Evolutionary conservation across 768 basidiomycete genomes (phyloP), one percentile per base, ranked within the genome.

Genomic region (Pleurotus platypus): DNA sequence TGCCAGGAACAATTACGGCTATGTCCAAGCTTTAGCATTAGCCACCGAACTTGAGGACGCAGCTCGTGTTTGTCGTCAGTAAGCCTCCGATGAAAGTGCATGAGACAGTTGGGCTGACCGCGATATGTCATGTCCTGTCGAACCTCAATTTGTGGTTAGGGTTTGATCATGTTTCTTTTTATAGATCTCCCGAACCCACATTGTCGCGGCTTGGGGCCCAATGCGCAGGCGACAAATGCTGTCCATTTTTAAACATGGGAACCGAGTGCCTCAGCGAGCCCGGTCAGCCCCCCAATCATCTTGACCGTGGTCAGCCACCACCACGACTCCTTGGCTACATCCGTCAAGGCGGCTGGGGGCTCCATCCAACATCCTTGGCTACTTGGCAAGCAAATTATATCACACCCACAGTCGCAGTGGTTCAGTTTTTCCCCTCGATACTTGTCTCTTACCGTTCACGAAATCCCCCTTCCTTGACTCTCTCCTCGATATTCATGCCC

Each of bases 241-340:
- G 42, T 22, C 24, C 24, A 48, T 48, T 48, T 48, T 26, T 48
- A 48, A 48, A 48, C 46, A 48, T 48, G 46, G 46, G 46, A 48
- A 24, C 16, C 46, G 24, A 24, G 24, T 26, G 22, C 18, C 46
- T 48, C 46, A 6, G 46, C 30, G 24, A 24, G 18, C 46, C 24
- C 15, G 11, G 18, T 26, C 24, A 26, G 24, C 46, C 24, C 6
- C 6, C 49, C 27, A 50, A 30, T 30, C 49, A 9, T 6, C 43
- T 22, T n/a, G 13, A 9, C 43, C 5, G 43, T n/a, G 20, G 47
- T 49, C 47, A 49, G 47, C 47, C 47, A 49, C 9, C 8, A 35
- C 30, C 30, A 11, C 30, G 30, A 35, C 30, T 35, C 2, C 30
- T 35, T 35, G 30, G 30, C 30, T 35, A 35, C 30, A 35, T 11